Evolutionary conservation across 2,329 filamentous ascomycete species (phyloP), one percentile per base, ranked within the genome.

Genomic region (Leptographium procerum): DNA sequence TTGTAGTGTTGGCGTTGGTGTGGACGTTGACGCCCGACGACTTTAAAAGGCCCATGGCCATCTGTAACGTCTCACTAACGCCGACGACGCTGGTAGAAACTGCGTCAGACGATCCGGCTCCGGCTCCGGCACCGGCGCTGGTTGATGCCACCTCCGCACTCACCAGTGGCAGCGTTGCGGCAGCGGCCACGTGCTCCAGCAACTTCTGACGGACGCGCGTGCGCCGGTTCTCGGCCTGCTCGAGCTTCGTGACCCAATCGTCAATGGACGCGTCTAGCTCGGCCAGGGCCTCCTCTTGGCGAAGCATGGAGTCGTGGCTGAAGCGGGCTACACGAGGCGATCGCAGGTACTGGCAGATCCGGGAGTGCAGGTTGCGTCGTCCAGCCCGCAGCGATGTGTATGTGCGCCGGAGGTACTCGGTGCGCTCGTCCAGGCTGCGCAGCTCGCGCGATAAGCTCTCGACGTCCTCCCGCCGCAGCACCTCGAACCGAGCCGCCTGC

Each of bases 231-330:
- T 92, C 88, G 11, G 87, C 86, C 62, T 86, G 81, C 67, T 91
- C 88, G n/a, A 91, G 79, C 72, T 91, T 91, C 64, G 73, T 77
- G 54, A 88, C 83, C 85, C 88, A 91, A 67, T 90, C 87, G 65
- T 91, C 88, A 62, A 92, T 91, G 3, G 85, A 88, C 19, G 79
- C 74, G 67, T 92, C 88, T 8, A 92, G 79, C 69, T 91, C 88
- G 1, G 84, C 82, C 13, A 92, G 76, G 1, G 87, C 86, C 70
- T 91, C 88, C 69, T 91, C 88, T 68, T 91, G 88, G 72, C 87
- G 88, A 48, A 91, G 76, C 69, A 92, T 82, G 24, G 84, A 84
- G 61, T 91, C 87, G 62, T 85, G 80, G 63, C 84, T 89, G 69
- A 91, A 89, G 63, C 82, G 85, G 58, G 85, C 82, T 6, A 82